Evolutionary conservation across 2,329 filamentous ascomycete species (phyloP).

Genomic region (Huntiella moniliformis): DNA sequence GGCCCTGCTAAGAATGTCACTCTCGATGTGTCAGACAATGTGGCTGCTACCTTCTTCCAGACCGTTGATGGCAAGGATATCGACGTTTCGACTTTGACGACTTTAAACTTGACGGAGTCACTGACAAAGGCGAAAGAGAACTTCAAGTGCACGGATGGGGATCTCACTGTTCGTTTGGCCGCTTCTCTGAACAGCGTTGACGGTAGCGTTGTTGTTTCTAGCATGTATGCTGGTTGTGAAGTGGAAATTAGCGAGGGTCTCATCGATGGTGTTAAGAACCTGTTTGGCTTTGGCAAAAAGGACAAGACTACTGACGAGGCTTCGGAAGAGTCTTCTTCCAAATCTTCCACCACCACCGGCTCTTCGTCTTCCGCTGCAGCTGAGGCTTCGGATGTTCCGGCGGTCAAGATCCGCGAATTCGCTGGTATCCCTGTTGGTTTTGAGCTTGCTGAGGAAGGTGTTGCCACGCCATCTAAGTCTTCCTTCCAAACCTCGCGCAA

Average conservation of each 20-base stretch:
- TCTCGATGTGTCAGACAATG: slow-evolving; percentile 64
- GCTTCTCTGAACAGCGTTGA: slow-evolving; percentile 53
- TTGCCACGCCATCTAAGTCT: slow-evolving; percentile 28
- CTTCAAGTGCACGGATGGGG: slow-evolving; percentile 55
- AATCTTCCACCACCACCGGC: slow-evolving; percentile 15
- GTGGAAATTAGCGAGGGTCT: slow-evolving; percentile 57
- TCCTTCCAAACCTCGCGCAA: slow-evolving; percentile 38
- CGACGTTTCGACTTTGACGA: slow-evolving; percentile 47
- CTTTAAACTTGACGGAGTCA: slow-evolving; percentile 70
- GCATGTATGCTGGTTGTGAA: slow-evolving; percentile 70
- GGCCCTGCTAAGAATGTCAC: slow-evolving; percentile 64
- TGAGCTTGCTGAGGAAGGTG: slow-evolving; percentile 29
- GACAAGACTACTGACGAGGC: slow-evolving; percentile 52
- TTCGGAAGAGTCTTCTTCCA: slow-evolving; percentile 23
- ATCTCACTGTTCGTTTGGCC: slow-evolving; percentile 63
- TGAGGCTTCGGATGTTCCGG: slow-evolving; percentile 29
- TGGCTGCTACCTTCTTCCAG: slow-evolving; percentile 65
- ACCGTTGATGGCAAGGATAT: slow-evolving; percentile 40
- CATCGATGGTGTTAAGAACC: slow-evolving; percentile 85
- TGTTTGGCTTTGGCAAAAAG: slow-evolving; percentile 88
- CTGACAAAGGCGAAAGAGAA: slow-evolving; percentile 62
- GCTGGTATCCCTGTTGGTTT: slow-evolving; percentile 34
- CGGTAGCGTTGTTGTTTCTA: slow-evolving; percentile 61
- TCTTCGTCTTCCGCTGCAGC: slow-evolving; percentile 29
- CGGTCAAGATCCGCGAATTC: slow-evolving; percentile 40